Evolutionary conservation across 257 asterid genomes (phyloP).

Genomic region (Scutellaria barbata): DNA sequence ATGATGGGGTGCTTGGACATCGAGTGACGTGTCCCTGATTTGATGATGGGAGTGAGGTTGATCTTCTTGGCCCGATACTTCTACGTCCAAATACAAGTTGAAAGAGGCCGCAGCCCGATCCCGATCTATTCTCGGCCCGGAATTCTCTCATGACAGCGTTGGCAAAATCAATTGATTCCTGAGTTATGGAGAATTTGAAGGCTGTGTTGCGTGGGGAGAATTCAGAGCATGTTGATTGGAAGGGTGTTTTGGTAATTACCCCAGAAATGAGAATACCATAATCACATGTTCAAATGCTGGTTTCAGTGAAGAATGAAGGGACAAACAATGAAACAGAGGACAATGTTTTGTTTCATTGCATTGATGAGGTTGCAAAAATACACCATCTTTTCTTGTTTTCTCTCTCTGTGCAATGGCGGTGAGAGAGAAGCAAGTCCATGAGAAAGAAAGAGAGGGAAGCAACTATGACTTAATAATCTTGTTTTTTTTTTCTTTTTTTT

Average conservation of each 20-base stretch:
- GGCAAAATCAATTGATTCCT: background rate
- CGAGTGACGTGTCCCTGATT: slow-evolving; percentile 34
- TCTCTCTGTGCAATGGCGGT: slow-evolving; percentile 28
- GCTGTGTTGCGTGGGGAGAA: no score
- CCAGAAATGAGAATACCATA: no score
- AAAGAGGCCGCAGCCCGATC: slow-evolving; percentile 76
- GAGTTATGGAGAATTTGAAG: no score
- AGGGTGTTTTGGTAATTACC: no score
- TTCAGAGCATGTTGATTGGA: no score
- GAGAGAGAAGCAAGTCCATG: slow-evolving; percentile 20
- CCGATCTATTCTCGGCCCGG: slow-evolving; percentile 53
- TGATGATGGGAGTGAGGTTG: slow-evolving; percentile 52
- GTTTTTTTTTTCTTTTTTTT: background rate
- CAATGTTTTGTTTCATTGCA: slow-evolving; percentile 31
- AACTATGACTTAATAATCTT: background rate
- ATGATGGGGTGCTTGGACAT: slow-evolving; percentile 51
- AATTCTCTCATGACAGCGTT: slow-evolving; percentile 48
- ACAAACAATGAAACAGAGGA: background rate
- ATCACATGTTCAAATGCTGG: no score
- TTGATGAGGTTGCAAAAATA: slow-evolving; percentile 38
- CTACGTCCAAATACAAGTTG: slow-evolving; percentile 65
- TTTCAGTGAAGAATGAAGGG: no score
- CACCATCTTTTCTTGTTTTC: slow-evolving; percentile 25
- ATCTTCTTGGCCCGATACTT: slow-evolving; percentile 47
- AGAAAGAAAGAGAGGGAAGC: background rate